These are phyloP conservation scores for Cyclocybe aegerita DNA, from an alignment of 768 basidiomycete genomes.

Conservation along the genomic window DNA sequence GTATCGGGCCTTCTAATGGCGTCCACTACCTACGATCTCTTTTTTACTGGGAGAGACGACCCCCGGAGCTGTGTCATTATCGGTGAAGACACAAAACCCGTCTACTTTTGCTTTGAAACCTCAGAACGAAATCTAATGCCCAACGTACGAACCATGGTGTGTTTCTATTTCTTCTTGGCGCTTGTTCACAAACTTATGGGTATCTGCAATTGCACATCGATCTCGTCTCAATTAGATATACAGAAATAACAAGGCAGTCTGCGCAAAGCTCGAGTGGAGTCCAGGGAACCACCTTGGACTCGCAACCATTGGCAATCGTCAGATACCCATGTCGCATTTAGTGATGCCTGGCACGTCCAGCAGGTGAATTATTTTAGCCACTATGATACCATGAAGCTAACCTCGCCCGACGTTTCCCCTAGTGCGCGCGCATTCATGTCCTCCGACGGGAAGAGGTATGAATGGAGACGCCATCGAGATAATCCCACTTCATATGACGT, in stretches of 20 bases:
- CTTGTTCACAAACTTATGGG: constrained; percentile 12
- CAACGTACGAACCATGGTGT: constrained; percentile 50
- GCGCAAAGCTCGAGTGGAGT: constrained; percentile 50
- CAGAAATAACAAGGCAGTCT: constrained; percentile 47
- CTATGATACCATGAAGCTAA: no score
- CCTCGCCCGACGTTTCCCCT: constrained; percentile 10
- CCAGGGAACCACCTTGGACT: constrained; percentile 55
- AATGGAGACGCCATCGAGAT: constrained; percentile 60
- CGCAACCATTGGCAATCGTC: constrained; percentile 52
- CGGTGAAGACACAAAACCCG: constrained; percentile 55
- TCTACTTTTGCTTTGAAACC: constrained; percentile 72
- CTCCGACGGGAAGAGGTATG: constrained; percentile 56
- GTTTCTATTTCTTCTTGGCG: constrained; percentile 18
- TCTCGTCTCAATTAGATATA: constrained; percentile 29
- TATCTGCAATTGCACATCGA: constrained; percentile 2
- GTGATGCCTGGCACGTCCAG: constrained; percentile 50
- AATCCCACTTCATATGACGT: constrained; percentile 62
- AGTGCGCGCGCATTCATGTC: constrained; percentile 64
- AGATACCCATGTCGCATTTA: constrained; percentile 62
- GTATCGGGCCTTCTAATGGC: constrained; percentile 37
- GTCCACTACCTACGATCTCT: constrained; percentile 52
- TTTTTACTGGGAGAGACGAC: constrained; percentile 70
- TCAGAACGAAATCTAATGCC: constrained; percentile 39
- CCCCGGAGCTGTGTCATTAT: constrained; percentile 69
- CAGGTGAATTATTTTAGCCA: constrained; percentile 36